These are phyloP conservation scores for Fomitopsis betulina DNA, from an alignment of 1,284 basidiomycete species.

Conservation along the genomic window DNA sequence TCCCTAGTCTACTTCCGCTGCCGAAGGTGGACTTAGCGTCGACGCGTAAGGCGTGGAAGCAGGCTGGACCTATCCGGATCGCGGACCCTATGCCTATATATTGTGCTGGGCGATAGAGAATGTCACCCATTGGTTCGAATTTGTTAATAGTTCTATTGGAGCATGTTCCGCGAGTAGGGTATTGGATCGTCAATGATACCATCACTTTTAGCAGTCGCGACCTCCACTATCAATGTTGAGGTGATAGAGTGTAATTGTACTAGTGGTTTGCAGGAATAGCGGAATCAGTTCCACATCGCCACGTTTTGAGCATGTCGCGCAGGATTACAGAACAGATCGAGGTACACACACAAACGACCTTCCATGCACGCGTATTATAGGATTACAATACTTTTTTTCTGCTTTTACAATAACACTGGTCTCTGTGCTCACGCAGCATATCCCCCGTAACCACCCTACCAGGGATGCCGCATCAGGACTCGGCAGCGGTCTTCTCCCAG, in stretches of 20 bases:
- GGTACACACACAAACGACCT: not conserved
- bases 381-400: not conserved
- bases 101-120: not conserved
- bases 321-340: too few species aligned
- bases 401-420: not conserved
- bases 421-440: not conserved
- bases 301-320: too few species aligned
- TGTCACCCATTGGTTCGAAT: not conserved
- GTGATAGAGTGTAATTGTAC: too few species aligned
- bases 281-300: too few species aligned
- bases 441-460: not conserved
- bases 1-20: conserved; percentile 20
- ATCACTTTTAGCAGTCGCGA: too few species aligned
- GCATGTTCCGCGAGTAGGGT: too few species aligned
- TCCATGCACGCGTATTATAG: not conserved
- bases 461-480: not conserved
- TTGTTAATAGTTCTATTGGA: not conserved
- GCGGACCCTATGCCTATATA: not conserved
- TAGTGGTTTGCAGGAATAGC: too few species aligned
- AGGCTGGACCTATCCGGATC: not conserved
- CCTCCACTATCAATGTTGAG: too few species aligned
- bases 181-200: too few species aligned
- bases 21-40: conserved; percentile 12
- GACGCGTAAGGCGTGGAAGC: not conserved
- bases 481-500: conserved; percentile 33